Conservation (phyloP, 768 basidiomycete species). For the Serendipita indica region DNA sequence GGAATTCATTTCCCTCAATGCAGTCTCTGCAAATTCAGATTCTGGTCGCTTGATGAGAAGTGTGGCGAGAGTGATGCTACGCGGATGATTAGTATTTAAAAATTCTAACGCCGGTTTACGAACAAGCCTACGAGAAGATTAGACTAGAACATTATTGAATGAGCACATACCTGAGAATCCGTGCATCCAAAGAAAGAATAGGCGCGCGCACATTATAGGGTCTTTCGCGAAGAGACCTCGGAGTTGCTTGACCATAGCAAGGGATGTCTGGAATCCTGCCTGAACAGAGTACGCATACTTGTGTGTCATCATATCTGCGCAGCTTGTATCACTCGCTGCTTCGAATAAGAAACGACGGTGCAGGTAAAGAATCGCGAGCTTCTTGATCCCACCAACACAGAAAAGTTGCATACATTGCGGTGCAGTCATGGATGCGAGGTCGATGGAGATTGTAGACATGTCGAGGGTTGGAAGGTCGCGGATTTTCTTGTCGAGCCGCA, state of each 20-base stretch:
- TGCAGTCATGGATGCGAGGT: neutral
- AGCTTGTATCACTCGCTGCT: neutral
- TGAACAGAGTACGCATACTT: conserved; percentile 5
- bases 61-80: neutral
- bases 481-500: neutral
- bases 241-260: neutral
- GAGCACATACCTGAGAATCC: neutral
- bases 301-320: neutral
- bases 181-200: conserved; percentile 5
- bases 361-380: neutral
- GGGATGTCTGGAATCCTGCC: neutral
- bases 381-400: conserved; percentile 3
- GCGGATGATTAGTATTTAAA: neutral
- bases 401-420: neutral
- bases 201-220: neutral
- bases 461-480: neutral
- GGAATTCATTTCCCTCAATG: neutral
- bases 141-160: neutral
- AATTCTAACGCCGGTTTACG: too few species aligned
- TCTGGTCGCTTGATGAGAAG: neutral
- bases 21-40: neutral
- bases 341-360: conserved; percentile 6
- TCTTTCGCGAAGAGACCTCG: neutral
- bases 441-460: neutral
- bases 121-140: neutral